Base-by-base conservation (phyloP, 495 filamentous ascomycete genomes). In the Penicillium manginii region DNA sequence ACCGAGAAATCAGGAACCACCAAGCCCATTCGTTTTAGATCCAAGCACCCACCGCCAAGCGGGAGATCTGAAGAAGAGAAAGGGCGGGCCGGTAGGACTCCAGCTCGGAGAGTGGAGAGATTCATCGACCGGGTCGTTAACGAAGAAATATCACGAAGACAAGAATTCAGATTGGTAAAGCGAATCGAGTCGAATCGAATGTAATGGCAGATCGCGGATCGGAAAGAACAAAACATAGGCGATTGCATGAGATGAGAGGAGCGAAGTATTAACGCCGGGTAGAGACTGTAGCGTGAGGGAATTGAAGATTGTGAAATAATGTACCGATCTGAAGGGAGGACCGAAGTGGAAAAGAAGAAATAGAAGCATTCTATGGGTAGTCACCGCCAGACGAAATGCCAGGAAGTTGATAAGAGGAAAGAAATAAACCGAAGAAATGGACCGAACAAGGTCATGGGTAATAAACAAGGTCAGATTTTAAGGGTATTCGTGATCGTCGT, bases 401-500 rank as follows among this genome's bases (percentile, higher is more conserved):
- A 52, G 69, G 63, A 58, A 61, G 60, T 58, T 55, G 43, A 22
- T 54, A 60, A 66, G 54, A 57, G 26, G 39, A 55, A 61, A 64
- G 62, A 62, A 63, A 60, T 54, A 55, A 69, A 52, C 52, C 50
- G 55, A 60, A 55, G 58, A 64, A 58, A 72, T 65, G 52, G 62
- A 64, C 62, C 56, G 55, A 66, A 61, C 17, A 43, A 19, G 40
- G 65, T 64, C 65, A 62, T 71, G 68, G 71, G 69, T 64, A 73
- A 71, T 72, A 69, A 72, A 72, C 68, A 68, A 64, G 58, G 58
- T 61, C 62, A 66, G 54, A 68, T 68, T 70, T 70, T 68, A n/a
- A 47, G 46, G 58, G 65, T 55, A 70, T 65, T 78, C 78, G 69
- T 81, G 61, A 78, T 77, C 74, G 71, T 79, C 74, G 71, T 77